Evolutionary conservation across 164 flowering plant species (phyloP), one percentile per base, ranked within the genome.

Genomic region (Saururus chinensis): DNA sequence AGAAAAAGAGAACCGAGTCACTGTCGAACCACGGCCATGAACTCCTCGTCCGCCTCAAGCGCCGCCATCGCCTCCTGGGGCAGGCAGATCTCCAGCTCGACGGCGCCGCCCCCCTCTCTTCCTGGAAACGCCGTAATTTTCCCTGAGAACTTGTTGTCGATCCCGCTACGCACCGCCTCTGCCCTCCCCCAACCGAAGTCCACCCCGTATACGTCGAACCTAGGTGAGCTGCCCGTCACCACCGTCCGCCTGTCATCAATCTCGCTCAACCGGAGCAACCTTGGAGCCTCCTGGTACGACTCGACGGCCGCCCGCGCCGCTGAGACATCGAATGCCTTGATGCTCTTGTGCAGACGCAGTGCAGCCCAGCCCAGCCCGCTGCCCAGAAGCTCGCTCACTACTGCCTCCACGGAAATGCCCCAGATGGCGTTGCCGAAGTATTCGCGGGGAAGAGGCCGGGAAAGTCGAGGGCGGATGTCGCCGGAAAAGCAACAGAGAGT

Each of bases 401-500:
- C 62, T 4, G 22, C 53, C 1, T 72, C 73, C 0, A 68, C 24
- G 0, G 16, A 16, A 1, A 80, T 0, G 5, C 9, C 0, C 21
- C 51, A 67, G 8, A 12, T 8, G 7, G 59, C 65, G 65, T 81
- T 81, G 10, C 86, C 87, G n/a, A 84, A 78, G 65, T 79, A 79
- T 17, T 77, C 63, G 7, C 19, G 62, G 0, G 83, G 48, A 40
- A 84, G 14, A 0, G 80, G 80, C 4, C 87, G 84, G 11, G 68
- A 41, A 56, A 82, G 7, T 57, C 87, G 70, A 11, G 75, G 4
- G 49, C 87, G 61, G 67, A 64, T 63, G 35, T 73, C 69, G 52
- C 49, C 57, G 6, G 78, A 70, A 30, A 82, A 9, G 53, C 68
- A 49, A 69, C 79, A 84, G 12, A 55, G 61, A 7, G 83, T 82